These are phyloP conservation scores for Hippophae tibetana DNA, from an alignment of 306 rosid genomes.

Conservation along the genomic window DNA sequence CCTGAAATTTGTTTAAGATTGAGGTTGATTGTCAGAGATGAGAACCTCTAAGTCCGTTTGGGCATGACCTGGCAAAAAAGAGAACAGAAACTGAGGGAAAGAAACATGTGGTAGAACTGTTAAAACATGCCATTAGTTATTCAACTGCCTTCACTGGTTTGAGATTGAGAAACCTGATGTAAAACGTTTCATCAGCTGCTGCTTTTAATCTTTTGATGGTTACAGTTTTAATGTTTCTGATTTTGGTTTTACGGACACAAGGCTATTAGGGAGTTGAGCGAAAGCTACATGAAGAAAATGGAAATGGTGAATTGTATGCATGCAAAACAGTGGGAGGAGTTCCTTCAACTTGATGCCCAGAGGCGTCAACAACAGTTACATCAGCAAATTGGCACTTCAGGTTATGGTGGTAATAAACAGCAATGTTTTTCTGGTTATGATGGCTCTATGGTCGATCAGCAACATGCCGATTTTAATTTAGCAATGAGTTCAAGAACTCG, in stretches of 20 bases:
- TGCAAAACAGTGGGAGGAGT: slow-evolving; percentile 76
- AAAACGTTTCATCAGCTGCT: slow-evolving; percentile 3
- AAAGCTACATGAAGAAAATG: slow-evolving; percentile 71
- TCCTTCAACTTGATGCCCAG: slow-evolving; percentile 71
- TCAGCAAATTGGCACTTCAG: slow-evolving; percentile 50
- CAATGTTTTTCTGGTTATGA: slow-evolving; percentile 59
- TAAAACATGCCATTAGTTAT: background rate
- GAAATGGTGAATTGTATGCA: slow-evolving; percentile 56
- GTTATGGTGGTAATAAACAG: slow-evolving; percentile 65
- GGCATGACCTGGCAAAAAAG: background rate
- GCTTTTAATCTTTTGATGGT: slow-evolving; percentile 8
- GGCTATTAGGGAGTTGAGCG: slow-evolving; percentile 76
- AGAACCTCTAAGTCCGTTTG: background rate
- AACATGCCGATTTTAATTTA: slow-evolving; percentile 43
- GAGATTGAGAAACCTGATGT: slow-evolving; percentile 6
- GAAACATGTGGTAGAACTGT: background rate
- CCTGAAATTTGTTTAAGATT: background rate
- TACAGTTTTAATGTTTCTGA: slow-evolving; percentile 25
- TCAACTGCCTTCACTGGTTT: background rate
- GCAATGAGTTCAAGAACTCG: slow-evolving; percentile 67
- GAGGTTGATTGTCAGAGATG: background rate
- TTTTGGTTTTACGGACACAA: slow-evolving; percentile 27
- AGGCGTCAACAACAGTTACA: slow-evolving; percentile 67
- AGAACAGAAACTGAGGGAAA: background rate
- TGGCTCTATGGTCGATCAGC: slow-evolving; percentile 46